Evolutionary conservation across 2,329 filamentous ascomycete genomes (phyloP).

Genomic region (Paraconiothyrium sp.): DNA sequence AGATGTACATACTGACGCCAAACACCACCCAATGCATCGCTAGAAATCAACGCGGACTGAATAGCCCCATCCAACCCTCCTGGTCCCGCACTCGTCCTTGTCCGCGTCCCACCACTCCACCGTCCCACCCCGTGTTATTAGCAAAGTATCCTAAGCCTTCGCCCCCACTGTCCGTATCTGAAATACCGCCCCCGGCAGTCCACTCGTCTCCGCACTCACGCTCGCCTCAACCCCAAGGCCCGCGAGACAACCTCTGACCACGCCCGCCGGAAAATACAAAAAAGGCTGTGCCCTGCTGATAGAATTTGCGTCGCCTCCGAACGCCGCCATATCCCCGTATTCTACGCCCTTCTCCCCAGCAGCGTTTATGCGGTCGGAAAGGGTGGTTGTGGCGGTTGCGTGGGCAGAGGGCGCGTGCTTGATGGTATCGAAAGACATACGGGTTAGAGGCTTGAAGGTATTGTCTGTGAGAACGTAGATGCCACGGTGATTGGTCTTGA

Average conservation of each 20-base stretch:
- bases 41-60: conserved; percentile 16
- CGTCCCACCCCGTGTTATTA: background rate
- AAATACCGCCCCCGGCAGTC: conserved; percentile 89
- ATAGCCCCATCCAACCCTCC: background rate
- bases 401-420: conserved; percentile 41
- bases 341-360: background rate
- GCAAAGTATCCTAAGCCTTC: conserved; percentile 63
- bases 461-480: conserved; percentile 97
- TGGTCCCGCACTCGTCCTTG: background rate
- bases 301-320: conserved; percentile 61
- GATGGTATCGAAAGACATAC: conserved; percentile 81
- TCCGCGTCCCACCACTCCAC: background rate
- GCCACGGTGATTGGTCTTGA: conserved; percentile 97
- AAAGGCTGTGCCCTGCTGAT: conserved; percentile 63
- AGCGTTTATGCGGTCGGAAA: conserved; percentile 30
- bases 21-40: conserved; percentile 46
- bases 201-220: conserved; percentile 88
- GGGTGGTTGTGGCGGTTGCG: conserved; percentile 42
- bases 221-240: conserved; percentile 89
- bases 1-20: background rate
- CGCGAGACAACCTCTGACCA: conserved; percentile 91
- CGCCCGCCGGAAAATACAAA: conserved; percentile 92
- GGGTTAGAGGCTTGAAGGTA: conserved; percentile 83
- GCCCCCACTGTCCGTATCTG: conserved; percentile 87
- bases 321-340: conserved; percentile 19